phyloP scores from a whole-genome alignment of 1,284 basidiomycete genomes.

The Abortiporus biennis region DNA sequence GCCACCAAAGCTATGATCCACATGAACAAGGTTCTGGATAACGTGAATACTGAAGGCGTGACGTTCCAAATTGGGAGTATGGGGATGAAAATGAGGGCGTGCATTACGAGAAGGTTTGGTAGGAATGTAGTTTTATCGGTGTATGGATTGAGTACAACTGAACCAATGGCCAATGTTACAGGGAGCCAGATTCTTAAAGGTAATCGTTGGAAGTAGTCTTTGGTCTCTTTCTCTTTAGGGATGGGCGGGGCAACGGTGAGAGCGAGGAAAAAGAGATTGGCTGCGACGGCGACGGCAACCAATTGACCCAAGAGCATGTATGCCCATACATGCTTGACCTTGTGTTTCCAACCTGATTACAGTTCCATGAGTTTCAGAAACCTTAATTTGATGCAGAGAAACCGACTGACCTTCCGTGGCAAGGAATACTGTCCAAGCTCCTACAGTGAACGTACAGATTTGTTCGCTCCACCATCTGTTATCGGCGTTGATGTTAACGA shows the following conservation, averaged over 20 bases:
- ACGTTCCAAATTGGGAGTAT: constrained; percentile 25
- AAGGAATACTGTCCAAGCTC: constrained; percentile 57
- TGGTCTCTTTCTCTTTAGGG: constrained; percentile 8
- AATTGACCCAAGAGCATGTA: constrained; percentile 76
- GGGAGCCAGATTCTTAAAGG: constrained; percentile 34
- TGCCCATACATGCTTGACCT: constrained; percentile 54
- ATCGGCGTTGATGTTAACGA: constrained; percentile 37
- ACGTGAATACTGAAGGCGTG: background rate
- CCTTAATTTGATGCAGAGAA: background rate
- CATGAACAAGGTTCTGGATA: constrained; percentile 5
- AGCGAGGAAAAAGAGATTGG: constrained; percentile 62
- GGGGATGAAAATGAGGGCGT: constrained; percentile 51
- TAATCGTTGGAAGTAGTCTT: constrained; percentile 8
- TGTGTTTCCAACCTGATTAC: constrained; percentile 30
- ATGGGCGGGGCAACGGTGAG: constrained; percentile 33
- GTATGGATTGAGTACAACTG: constrained; percentile 44
- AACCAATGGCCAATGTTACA: constrained; percentile 41
- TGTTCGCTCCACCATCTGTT: constrained; percentile 78
- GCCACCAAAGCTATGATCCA: background rate
- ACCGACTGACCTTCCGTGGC: constrained; percentile 48
- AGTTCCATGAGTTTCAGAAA: background rate
- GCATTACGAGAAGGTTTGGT: constrained; percentile 58
- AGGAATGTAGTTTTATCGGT: constrained; percentile 49
- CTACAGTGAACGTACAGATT: constrained; percentile 64
- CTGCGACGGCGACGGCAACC: constrained; percentile 68